A percentile compares a stretch with the other conserved stretches of the same genome.
Conservation (phyloP, 2,329 filamentous ascomycete genomes). For the Arthrobotrys entomopaga region DNA sequence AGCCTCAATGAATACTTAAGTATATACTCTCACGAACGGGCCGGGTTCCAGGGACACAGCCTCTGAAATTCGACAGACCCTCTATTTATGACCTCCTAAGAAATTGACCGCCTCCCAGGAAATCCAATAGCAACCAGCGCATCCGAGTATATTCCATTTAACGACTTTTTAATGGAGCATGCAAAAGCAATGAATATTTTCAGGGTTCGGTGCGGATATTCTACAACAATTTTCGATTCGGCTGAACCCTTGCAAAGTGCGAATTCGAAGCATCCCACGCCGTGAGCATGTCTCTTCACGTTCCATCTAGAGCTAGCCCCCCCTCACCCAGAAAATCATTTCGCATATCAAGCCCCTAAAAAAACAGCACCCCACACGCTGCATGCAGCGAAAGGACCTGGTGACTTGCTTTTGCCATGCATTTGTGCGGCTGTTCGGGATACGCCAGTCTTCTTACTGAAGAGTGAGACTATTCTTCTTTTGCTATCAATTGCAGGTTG, state of each 20-base stretch:
- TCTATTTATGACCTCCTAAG: no score
- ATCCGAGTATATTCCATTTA: background rate
- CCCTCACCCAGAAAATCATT: constrained; percentile 31
- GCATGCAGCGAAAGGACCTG: constrained; percentile 23
- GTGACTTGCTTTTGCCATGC: constrained; percentile 39
- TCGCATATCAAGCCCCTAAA: constrained; percentile 23
- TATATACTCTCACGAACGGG: background rate
- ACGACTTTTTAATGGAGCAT: background rate
- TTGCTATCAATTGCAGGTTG: constrained; percentile 24
- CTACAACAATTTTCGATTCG: constrained; percentile 10
- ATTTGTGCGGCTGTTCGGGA: constrained; percentile 7
- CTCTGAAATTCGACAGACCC: no score
- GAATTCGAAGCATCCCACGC: constrained; percentile 42
- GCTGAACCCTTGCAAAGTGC: constrained; percentile 30
- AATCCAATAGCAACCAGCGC: background rate
- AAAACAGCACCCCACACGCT: constrained; percentile 37
- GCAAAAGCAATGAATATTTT: background rate
- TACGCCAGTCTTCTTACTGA: constrained; percentile 9
- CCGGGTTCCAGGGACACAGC: background rate
- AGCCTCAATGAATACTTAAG: constrained; percentile 1
- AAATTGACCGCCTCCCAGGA: background rate
- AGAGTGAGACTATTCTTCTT: constrained; percentile 10
- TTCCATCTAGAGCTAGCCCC: constrained; percentile 15
- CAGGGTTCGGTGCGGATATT: constrained; percentile 1
- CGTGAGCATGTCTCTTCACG: background rate